Base-by-base conservation (phyloP, 495 filamentous ascomycete species). In the Trichoderma erinaceum region DNA sequence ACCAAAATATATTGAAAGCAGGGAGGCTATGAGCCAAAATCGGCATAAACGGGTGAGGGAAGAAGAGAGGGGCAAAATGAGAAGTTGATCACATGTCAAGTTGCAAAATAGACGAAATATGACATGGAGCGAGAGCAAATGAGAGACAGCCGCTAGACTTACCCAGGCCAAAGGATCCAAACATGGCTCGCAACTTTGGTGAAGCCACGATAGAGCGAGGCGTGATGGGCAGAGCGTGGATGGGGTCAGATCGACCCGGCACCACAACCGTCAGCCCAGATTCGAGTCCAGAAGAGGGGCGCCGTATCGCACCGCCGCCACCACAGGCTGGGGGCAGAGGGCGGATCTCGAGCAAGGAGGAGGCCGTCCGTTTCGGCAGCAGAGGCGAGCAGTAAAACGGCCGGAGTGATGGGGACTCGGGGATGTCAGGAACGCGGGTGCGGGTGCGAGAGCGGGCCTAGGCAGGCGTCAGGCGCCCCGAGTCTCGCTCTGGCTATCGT, bases 371-470 rank as follows among this genome's bases (percentile, higher is more conserved):
- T 32, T 32, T 61, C 56, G 56, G 56, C 56, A 32, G 56, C 56
- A 25, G 15, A 12, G 11, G 16, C 56, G 25, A 61, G 56, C 6
- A 61, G 11, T 10, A 25, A 41, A 12, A 7, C 35, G 50, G 65
- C 25, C 52, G 29, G 66, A 46, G 27, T 50, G 67, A 65, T 63
- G 48, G 41, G 12, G 27, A 11, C 29, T 58, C 56, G 65, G 12
- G 38, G 52, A 35, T 58, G 48, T 16, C 32, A 61, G 44, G 21
- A 43, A 66, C 48, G 66, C 44, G 66, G 56, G 48, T 41, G 66
- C 66, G 29, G 66, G 41, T 38, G 46, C 23, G 67, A 68, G 66
- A 29, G 67, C 58, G 61, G 67, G 63, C 41, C 64, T 67, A 64
- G 64, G 43, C 35, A 25, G 64, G 27, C 50, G 41, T 10, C 63